Conservation (phyloP, 495 filamentous ascomycete genomes). For the Cladorrhinum samala region DNA sequence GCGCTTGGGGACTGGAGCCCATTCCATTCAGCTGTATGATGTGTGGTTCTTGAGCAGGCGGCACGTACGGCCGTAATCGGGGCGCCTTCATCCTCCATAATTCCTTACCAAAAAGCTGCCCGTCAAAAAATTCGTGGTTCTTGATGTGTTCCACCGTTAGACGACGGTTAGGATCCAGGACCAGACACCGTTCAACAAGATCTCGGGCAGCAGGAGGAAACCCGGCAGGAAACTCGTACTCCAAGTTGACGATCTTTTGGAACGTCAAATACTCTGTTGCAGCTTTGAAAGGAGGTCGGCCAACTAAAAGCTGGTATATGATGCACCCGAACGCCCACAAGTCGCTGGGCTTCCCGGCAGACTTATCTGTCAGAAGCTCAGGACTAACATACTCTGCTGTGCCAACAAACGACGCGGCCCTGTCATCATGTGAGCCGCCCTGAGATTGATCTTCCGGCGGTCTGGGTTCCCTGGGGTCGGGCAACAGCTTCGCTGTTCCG, state of each 20-base stretch:
- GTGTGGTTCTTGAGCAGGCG: constrained; percentile 66
- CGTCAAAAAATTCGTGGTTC: constrained; percentile 96
- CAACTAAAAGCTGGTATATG: constrained; percentile 89
- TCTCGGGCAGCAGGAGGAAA: constrained; percentile 88
- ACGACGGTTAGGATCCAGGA: constrained; percentile 79
- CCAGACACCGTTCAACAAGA: constrained; percentile 84
- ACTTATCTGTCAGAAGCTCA: constrained; percentile 90
- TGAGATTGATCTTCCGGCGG: constrained; percentile 44
- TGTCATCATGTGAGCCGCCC: constrained; percentile 54
- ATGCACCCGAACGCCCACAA: constrained; percentile 99
- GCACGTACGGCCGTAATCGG: constrained; percentile 76
- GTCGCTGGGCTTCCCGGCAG: constrained; percentile 95
- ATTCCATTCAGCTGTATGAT: constrained; percentile 70
- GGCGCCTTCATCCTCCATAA: constrained; percentile 92
- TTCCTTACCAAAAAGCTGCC: constrained; percentile 73
- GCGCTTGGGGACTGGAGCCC: constrained; percentile 43
- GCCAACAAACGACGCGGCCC: constrained; percentile 92
- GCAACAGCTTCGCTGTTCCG: constrained; percentile 90
- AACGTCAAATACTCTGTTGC: constrained; percentile 97
- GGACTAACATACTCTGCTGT: constrained; percentile 99
- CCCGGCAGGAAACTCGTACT: constrained; percentile 87
- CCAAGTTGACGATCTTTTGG: constrained; percentile 91
- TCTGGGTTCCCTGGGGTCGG: constrained; percentile 51
- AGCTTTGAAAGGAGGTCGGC: constrained; percentile 94
- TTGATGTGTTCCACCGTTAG: constrained; percentile 96